A percentile compares a stretch with the other conserved stretches of the same genome.
These are phyloP conservation scores for Globomyces pollinis-pini DNA, from an alignment of 192 early-diverging fungal species.

Conservation along the genomic window DNA sequence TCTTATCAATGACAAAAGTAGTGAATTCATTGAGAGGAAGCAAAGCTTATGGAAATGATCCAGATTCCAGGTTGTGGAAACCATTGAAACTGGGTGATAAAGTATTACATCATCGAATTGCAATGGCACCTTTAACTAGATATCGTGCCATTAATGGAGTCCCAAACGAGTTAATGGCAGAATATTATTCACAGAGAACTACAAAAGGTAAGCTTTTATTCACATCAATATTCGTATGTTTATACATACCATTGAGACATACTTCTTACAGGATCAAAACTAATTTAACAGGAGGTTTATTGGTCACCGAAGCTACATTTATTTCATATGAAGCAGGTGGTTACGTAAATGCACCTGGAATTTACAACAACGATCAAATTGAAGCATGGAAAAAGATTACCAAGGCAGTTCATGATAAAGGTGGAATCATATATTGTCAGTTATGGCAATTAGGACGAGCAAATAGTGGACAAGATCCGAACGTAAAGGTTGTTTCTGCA, in stretches of 20 bases:
- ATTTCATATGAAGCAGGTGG: constrained; percentile 4
- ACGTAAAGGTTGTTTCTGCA: constrained; percentile 29
- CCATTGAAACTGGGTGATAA: constrained; percentile 30
- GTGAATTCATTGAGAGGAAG: too few relatives aligned
- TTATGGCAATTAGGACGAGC: constrained; percentile 47
- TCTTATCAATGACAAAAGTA: too few relatives aligned
- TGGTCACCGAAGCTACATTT: constrained; percentile 35
- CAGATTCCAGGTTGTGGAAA: constrained; percentile 3
- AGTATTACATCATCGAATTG: constrained; percentile 28
- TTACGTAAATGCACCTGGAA: constrained; percentile 17
- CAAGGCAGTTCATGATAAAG: constrained; percentile 46
- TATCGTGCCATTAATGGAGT: constrained; percentile 22
- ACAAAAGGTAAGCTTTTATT: too few relatives aligned
- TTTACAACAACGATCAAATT: constrained; percentile 30
- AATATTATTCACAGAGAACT: constrained; percentile 39
- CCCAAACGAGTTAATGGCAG: constrained; percentile 29
- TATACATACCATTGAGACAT: too few relatives aligned
- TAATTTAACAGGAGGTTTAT: constrained; percentile 35
- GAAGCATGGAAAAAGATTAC: constrained; percentile 43
- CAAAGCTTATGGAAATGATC: constrained; percentile 11
- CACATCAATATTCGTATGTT: too few relatives aligned
- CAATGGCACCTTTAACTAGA: constrained; percentile 38
- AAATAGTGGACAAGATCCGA: constrained; percentile 22
- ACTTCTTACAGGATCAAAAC: too few relatives aligned
- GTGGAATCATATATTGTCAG: constrained; percentile 47